phyloP scores from a whole-genome alignment of 257 asterid species.

The Apocynum venetum region DNA sequence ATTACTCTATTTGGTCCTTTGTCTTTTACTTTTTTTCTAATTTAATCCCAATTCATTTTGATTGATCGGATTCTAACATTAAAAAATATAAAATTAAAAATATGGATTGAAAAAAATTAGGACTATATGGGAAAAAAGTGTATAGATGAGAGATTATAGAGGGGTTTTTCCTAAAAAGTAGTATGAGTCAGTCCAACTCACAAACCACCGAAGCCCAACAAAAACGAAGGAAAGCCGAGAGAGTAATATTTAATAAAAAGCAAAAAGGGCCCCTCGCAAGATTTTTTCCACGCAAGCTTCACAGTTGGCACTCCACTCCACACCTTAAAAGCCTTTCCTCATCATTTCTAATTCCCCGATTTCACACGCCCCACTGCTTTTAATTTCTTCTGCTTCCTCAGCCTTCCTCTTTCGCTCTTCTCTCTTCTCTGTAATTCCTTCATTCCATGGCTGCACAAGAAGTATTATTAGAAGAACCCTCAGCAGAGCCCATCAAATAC shows the following conservation, averaged over 20 bases:
- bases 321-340: constrained; percentile 13
- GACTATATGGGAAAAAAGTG: no score
- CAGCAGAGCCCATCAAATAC: constrained; percentile 25
- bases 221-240: neutral
- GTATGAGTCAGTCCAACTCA: neutral
- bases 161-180: neutral
- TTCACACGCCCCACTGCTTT: neutral
- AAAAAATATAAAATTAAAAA: no score
- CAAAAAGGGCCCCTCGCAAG: neutral
- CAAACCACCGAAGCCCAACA: neutral
- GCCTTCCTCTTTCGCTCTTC: neutral
- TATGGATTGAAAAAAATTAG: no score
- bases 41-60: no score
- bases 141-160: no score
- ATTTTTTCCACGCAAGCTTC: constrained; percentile 6
- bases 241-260: neutral
- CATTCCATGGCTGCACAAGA: constrained; percentile 44
- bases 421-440: neutral
- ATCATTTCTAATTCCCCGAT: constrained; percentile 9
- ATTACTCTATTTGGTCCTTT: no score
- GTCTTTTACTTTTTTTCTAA: no score
- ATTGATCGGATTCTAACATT: no score
- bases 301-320: neutral
- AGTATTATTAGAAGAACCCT: constrained; percentile 23
- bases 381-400: neutral